Percentiles rank a stretch among this genome's conserved stretches.
phyloP scores from a whole-genome alignment of 345 rosid genomes.

The Stellera chamaejasme region DNA sequence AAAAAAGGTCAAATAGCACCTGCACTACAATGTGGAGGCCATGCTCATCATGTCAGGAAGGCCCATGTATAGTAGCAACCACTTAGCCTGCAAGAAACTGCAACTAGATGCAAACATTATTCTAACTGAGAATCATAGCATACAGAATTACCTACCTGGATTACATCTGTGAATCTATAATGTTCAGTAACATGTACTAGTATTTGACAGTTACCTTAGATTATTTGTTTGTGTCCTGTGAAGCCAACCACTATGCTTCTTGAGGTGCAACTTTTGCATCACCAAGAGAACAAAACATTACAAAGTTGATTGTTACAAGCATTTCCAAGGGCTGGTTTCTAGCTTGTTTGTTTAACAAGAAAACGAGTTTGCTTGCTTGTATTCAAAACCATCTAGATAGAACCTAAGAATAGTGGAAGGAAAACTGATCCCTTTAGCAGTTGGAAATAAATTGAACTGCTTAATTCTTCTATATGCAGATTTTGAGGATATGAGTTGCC shows the following conservation, averaged over 20 bases:
- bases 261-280: slow-evolving; percentile 4
- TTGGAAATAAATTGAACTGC: not conserved
- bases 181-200: slow-evolving; percentile 5
- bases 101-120: slow-evolving; percentile 33
- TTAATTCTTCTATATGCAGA: slow-evolving; percentile 39
- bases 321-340: slow-evolving; percentile 20
- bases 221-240: slow-evolving; percentile 26
- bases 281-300: slow-evolving; percentile 5
- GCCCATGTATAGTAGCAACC: slow-evolving; percentile 35
- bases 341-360: not conserved
- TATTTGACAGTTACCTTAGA: slow-evolving; percentile 15
- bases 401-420: slow-evolving; percentile 1
- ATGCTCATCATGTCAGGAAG: slow-evolving; percentile 45
- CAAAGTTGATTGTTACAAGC: slow-evolving; percentile 15
- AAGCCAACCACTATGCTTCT: slow-evolving; percentile 32
- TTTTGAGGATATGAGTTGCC: slow-evolving; percentile 92
- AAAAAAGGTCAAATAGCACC: slow-evolving; percentile 26
- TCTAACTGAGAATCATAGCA: slow-evolving; percentile 19
- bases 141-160: slow-evolving; percentile 9
- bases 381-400: slow-evolving; percentile 5
- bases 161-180: slow-evolving; percentile 9
- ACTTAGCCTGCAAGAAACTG: slow-evolving; percentile 48
- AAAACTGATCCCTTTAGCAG: slow-evolving; percentile 2
- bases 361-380: not conserved
- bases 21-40: slow-evolving; percentile 61